Evolutionary conservation across 2,329 filamentous ascomycete genomes (phyloP).

Genomic region (Ceratocystis eucalypticola): DNA sequence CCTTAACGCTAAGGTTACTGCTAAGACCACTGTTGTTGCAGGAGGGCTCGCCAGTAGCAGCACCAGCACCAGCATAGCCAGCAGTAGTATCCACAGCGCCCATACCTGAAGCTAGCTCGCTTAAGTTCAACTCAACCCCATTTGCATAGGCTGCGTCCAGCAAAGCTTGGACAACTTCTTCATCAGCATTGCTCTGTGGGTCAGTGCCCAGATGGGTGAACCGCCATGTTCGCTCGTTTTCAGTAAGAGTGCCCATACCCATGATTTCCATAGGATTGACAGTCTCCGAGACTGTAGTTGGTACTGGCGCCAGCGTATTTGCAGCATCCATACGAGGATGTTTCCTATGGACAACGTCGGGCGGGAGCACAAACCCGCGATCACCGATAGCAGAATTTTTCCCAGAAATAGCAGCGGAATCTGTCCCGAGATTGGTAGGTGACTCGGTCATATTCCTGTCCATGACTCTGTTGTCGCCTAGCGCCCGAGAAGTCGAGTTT

Average conservation of each 20-base stretch:
- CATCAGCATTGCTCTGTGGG: neutral
- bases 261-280: constrained; percentile 10
- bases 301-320: neutral
- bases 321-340: neutral
- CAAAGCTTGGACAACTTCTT: neutral
- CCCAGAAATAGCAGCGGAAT: neutral
- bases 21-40: neutral
- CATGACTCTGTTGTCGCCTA: constrained; percentile 2
- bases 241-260: constrained; percentile 1
- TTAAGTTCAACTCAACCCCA: neutral
- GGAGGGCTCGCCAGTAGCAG: neutral
- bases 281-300: constrained; percentile 1
- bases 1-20: neutral
- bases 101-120: neutral
- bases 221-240: constrained; percentile 6
- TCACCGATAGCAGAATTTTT: neutral
- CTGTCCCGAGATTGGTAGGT: constrained; percentile 24
- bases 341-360: neutral
- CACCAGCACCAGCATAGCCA: neutral
- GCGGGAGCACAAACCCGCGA: constrained; percentile 7
- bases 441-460: constrained; percentile 18
- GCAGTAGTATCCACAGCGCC: neutral
- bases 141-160: neutral
- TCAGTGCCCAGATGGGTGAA: constrained; percentile 1
- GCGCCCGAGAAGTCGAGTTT: neutral